Evolutionary conservation across 345 rosid species (phyloP), one percentile per base, ranked within the genome.

Genomic region (Punica granatum): DNA sequence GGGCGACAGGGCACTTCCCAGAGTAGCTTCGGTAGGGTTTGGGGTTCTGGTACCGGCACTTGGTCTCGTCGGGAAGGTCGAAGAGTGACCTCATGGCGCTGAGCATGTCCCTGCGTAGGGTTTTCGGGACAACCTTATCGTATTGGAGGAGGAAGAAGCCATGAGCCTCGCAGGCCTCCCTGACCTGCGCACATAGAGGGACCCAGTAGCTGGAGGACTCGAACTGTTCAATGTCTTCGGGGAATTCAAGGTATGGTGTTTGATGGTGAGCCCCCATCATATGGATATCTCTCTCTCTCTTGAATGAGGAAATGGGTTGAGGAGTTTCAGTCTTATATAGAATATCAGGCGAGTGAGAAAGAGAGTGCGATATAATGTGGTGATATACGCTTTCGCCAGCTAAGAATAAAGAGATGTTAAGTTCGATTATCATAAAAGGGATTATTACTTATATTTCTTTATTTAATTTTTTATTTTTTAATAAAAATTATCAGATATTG

Each of bases 61-160:
- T 80, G 46, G 77, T 78, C 21, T 76, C 81, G 37, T 74, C 73
- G 6, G 87, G 87, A 7, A 83, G 79, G 73, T 83, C 81, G 28
- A 80, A 83, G 14, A 83, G 61, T 2, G 58, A 18, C 15, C 61
- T 74, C 68, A 78, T 68, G 37, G 43, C 75, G 14, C 21, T 35
- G 14, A 78, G 66, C 74, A 74, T 68, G 7, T 75, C 68, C 46
- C 74, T 69, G 67, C 54, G 64, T 51, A 73, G 48, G 7, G 16
- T 63, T 1, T 4, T 21, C 12, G 74, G 64, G 39, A 77, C 34
- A 34, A 41, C 65, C 4, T 74, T 75, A 34, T 66, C 51, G 48
- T 12, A 48, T 18, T 21, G 67, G 19, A 76, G 12, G 16, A 80
- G 35, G 69, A 83, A 83, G 67, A 71, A 78, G 19, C 86, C 86